Base-by-base conservation (phyloP, 495 filamentous ascomycete genomes). In the Aspergillus baeticus region DNA sequence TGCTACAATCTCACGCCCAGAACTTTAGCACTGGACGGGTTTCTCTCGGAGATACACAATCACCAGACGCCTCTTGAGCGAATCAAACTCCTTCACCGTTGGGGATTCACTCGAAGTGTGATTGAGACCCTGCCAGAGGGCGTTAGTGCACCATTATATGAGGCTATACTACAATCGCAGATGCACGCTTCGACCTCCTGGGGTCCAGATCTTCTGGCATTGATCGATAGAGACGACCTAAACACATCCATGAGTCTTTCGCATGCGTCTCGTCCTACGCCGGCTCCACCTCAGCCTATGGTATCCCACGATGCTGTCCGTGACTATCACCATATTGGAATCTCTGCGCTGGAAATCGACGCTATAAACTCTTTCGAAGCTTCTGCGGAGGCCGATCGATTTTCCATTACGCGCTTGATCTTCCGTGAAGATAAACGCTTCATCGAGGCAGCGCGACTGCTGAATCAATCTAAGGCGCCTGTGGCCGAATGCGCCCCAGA, bases 351-450 rank as follows among this genome's bases (percentile, higher is more conserved):
- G 18, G 84, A 88, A 36, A 71, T 77, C 18, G 85, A 87, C 46
- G 60, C 70, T 6, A 77, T 80, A 46, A 81, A 81, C 37, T 78
- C 82, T 1, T 87, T 85, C 59, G 85, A 87, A 62, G 81, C 78
- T 6, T 82, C 84, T 51, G 81, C 85, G 13, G 92, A 92, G 62
- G 83, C 85, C 29, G 92, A 96, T 62, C 81, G 91, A 14, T 85
- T 90, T 64, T 82, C 84, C 1, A 82, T 98, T 10, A 91, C 92
- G 13, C 81, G 85, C 39, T 73, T 93, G 13, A 86, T 98, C 48
- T 99, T 96, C 77, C 86, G 86, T 47, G 91, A 98, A 49, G 94
- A 99, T 61, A 84, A 88, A 51, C 87, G 94, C 17, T 87, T 95
- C 49, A 75, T 86, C 21, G 94, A 98, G 69, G 93, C 91, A 2